These are phyloP conservation scores for Candida maltosa DNA, from an alignment of 805 yeast genomes.

Conservation along the genomic window DNA sequence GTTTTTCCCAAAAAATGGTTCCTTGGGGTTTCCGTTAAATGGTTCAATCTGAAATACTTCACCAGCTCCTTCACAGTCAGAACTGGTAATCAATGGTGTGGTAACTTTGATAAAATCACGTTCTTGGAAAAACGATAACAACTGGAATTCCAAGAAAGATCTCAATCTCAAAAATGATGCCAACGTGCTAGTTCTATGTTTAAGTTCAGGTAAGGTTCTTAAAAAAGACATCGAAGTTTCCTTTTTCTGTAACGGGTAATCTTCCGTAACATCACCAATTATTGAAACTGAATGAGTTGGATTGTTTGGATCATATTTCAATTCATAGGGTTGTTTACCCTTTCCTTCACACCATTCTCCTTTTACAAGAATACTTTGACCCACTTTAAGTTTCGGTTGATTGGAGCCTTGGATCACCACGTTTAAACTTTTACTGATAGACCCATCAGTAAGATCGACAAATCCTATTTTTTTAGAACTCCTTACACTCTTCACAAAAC, in stretches of 20 bases:
- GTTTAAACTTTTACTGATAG: conserved; percentile 50
- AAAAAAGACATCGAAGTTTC: conserved; percentile 62
- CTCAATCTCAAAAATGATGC: conserved; percentile 70
- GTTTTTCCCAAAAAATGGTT: conserved; percentile 58
- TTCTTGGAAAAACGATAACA: conserved; percentile 52
- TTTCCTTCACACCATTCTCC: conserved; percentile 33
- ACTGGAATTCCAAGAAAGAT: conserved; percentile 55
- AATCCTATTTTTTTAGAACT: conserved; percentile 74
- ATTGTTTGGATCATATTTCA: conserved; percentile 21
- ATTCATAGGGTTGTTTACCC: conserved; percentile 32
- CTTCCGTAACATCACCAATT: conserved; percentile 58
- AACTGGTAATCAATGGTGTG: conserved; percentile 83
- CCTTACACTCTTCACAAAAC: conserved; percentile 68
- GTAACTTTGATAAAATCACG: conserved; percentile 65
- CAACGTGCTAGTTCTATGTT: conserved; percentile 70
- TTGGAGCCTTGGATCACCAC: conserved; percentile 37
- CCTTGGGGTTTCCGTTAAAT: conserved; percentile 18
- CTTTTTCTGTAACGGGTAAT: conserved; percentile 85
- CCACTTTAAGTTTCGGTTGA: conserved; percentile 42
- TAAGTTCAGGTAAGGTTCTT: conserved; percentile 68
- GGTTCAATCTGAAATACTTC: conserved; percentile 69
- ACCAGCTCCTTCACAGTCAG: conserved; percentile 98
- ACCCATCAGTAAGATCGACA: conserved; percentile 78
- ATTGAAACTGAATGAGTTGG: conserved; percentile 36
- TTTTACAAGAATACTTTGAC: conserved; percentile 32